Conservation (phyloP, 345 rosid genomes). For the Xanthoceras sorbifolium region DNA sequence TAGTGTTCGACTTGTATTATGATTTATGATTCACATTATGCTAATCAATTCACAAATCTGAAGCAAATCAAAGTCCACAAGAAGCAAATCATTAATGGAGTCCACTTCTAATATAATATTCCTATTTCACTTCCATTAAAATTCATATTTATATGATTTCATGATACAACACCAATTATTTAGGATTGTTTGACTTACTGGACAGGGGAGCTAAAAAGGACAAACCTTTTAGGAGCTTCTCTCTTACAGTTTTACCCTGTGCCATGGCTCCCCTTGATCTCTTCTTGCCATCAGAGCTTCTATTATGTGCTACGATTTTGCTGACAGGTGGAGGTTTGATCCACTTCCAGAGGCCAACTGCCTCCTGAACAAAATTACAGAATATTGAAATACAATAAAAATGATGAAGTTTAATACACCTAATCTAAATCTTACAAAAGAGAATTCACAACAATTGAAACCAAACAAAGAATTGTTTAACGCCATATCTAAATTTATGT, state of each 20-base stretch:
- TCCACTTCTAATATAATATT: background rate
- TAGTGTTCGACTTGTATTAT: no score
- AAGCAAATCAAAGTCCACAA: background rate
- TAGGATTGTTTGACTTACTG: background rate
- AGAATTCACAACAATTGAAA: background rate
- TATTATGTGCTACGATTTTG: slow-evolving; percentile 28
- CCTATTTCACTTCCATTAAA: background rate
- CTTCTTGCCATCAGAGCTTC: slow-evolving; percentile 28
- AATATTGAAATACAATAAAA: background rate
- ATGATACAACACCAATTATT: background rate
- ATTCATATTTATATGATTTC: background rate
- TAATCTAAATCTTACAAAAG: background rate
- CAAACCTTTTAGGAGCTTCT: slow-evolving; percentile 50
- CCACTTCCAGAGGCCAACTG: slow-evolving; percentile 57
- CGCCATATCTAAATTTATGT: background rate
- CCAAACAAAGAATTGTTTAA: background rate
- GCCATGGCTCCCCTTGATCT: slow-evolving; percentile 25
- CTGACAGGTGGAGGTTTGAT: slow-evolving; percentile 51
- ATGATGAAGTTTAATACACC: background rate
- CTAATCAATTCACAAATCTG: background rate
- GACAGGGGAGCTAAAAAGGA: background rate
- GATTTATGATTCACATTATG: background rate
- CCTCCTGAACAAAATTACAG: slow-evolving; percentile 38
- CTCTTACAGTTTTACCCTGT: slow-evolving; percentile 27
- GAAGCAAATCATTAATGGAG: background rate